Base-by-base conservation (phyloP, 176 grass and related monocot species). In the Oryza brachyantha region DNA sequence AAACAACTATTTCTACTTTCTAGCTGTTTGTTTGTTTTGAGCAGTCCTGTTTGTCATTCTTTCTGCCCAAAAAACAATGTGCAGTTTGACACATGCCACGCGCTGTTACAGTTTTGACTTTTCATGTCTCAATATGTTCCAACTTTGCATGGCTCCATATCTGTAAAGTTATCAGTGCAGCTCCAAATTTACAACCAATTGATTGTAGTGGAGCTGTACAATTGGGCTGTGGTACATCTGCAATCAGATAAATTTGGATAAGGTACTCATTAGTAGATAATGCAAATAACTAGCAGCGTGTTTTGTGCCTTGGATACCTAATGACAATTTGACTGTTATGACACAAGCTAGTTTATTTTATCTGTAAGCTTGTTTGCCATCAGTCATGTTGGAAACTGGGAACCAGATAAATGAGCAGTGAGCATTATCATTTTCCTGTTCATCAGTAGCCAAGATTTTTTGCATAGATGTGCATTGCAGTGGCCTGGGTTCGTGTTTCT, bases 21-120 rank as follows among this genome's bases (percentile, higher is more conserved):
- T 29, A 17, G 17, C 39, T 17, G 26, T 19, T 12, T 46, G 1
- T 43, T 38, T 58, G 46, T 69, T 75, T 81, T 32, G 11, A 34
- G 39, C 42, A 58, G 22, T 80, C 63, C 57, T 75, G 35, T 64
- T 85, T 70, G 26, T 43, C 46, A 67, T 83, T 57, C 61, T 64
- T 68, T 62, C 29, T 66, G 11, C 14, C 41, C 48, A 24, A 70
- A 60, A 52, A 65, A 32, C n/a, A n/a, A n/a, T n/a, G 84, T 40
- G 39, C 22, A 74, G 24, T 29, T 78, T 3, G 31, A 24, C 24
- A 81, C 24, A 31, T 10, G 40, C 45, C 52, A 24, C 2, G 7
- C 4, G n/a, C 2, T 4, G 52, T 24, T 57, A 10, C 52, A 22
- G 21, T 4, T 22, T 13, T 5, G 10, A 57, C 52, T 57, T 10